A percentile compares a stretch with the other conserved stretches of the same genome.
Evolutionary conservation across 106 monocot species (phyloP).

Genomic region (Allium fistulosum): DNA sequence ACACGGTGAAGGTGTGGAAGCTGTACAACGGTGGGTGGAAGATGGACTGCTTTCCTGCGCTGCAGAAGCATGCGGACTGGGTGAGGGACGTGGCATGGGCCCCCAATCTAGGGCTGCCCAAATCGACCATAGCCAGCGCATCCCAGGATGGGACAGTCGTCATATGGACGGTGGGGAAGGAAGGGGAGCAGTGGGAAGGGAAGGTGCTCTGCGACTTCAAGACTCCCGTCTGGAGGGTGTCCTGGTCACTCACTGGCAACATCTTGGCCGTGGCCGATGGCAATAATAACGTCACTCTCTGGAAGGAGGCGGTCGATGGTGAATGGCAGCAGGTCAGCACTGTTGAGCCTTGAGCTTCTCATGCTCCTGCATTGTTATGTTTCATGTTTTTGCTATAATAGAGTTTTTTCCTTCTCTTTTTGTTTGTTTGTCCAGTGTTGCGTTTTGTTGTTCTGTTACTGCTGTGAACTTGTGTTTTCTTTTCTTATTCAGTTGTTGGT

Average conservation of each 20-base stretch:
- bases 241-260: conserved; percentile 27
- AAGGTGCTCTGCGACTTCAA: conserved; percentile 21
- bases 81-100: conserved; percentile 33
- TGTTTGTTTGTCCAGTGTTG: too few relatives aligned
- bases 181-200: conserved; percentile 33
- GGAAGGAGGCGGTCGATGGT: conserved; percentile 20
- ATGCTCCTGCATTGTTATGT: too few relatives aligned
- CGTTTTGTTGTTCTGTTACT: too few relatives aligned
- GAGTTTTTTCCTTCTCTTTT: too few relatives aligned
- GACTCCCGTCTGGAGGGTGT: conserved; percentile 13
- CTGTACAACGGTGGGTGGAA: conserved; percentile 20
- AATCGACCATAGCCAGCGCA: conserved; percentile 25
- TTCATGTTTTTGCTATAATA: too few relatives aligned
- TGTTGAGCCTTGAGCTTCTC: conserved; percentile 3
- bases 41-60: conserved; percentile 28
- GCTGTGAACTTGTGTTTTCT: too few relatives aligned
- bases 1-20: conserved; percentile 28
- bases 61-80: conserved; percentile 25
- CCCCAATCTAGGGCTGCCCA: conserved; percentile 22
- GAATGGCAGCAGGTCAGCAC: conserved; percentile 19
- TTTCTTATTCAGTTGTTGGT: too few relatives aligned
- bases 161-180: conserved; percentile 24
- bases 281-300: conserved; percentile 20
- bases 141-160: conserved; percentile 28
- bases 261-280: conserved; percentile 28